A percentile compares a stretch with the other conserved stretches of the same genome.
These are phyloP conservation scores for Coleophoma crateriformis DNA, from an alignment of 2,329 filamentous ascomycete species.

Conservation along the genomic window DNA sequence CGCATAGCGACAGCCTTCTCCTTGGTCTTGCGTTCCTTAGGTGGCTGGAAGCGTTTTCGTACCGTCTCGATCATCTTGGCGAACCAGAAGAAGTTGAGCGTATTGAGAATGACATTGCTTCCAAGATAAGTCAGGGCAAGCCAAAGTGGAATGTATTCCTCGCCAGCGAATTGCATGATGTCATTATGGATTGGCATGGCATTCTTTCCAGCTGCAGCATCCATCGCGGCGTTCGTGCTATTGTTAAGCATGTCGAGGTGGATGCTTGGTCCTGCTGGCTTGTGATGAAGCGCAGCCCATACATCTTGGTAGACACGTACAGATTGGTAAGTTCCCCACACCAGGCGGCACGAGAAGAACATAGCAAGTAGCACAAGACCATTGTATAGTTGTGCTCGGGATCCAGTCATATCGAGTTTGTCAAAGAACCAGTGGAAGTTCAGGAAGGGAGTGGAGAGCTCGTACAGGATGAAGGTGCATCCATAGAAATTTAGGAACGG, in stretches of 20 bases:
- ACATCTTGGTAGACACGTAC: slow-evolving; percentile 66
- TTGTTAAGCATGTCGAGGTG: slow-evolving; percentile 26
- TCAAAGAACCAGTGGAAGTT: slow-evolving; percentile 93
- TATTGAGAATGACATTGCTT: slow-evolving; percentile 68
- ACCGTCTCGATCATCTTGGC: slow-evolving; percentile 80
- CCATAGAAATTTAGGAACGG: slow-evolving; percentile 84
- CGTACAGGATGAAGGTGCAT: slow-evolving; percentile 78
- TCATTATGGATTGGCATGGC: slow-evolving; percentile 24
- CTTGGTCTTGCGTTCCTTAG: slow-evolving; percentile 28
- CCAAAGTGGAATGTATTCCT: slow-evolving; percentile 61
- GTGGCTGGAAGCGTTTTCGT: slow-evolving; percentile 65
- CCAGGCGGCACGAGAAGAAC: slow-evolving; percentile 72
- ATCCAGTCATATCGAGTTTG: slow-evolving; percentile 76
- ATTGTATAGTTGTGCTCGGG: slow-evolving; percentile 69
- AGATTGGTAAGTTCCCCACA: slow-evolving; percentile 74
- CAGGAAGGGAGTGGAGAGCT: slow-evolving; percentile 77
- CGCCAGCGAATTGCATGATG: slow-evolving; percentile 44
- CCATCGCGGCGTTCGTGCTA: slow-evolving; percentile 28
- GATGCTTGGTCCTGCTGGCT: slow-evolving; percentile 26
- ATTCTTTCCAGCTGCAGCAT: slow-evolving; percentile 23
- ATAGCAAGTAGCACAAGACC: slow-evolving; percentile 65
- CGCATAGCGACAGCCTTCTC: slow-evolving; percentile 21
- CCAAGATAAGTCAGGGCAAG: slow-evolving; percentile 61
- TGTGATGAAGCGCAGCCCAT: slow-evolving; percentile 48
- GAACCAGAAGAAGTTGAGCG: slow-evolving; percentile 81